Conservation (phyloP, 2,329 filamentous ascomycete genomes). For the Aspergillus oerlinghausenensis region DNA sequence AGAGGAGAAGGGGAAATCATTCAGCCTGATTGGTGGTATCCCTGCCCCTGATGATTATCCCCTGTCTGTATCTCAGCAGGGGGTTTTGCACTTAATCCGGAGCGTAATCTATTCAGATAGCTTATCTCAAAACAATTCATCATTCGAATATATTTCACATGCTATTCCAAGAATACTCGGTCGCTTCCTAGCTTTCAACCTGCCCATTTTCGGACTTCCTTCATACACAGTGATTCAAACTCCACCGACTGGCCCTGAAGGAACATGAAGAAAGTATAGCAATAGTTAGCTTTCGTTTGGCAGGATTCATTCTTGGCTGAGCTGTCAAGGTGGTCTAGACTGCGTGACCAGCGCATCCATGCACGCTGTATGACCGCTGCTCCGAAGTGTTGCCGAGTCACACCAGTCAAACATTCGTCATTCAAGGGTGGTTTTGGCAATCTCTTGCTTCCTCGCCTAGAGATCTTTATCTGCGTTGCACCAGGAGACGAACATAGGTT, state of each 20-base stretch:
- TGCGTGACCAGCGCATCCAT: not conserved
- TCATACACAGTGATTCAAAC: not conserved
- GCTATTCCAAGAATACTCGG: no score
- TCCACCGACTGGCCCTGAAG: not conserved
- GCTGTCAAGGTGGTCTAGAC: no score
- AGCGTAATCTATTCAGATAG: no score
- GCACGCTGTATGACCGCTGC: not conserved
- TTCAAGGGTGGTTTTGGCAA: not conserved
- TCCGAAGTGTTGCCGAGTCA: not conserved
- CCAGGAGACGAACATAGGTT: constrained; percentile 54
- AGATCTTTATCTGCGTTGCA: not conserved
- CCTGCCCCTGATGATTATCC: no score
- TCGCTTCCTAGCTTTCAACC: no score
- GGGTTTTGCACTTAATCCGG: no score
- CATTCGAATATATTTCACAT: not conserved
- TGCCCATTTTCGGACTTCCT: no score
- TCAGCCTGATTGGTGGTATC: not conserved
- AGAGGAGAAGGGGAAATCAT: no score
- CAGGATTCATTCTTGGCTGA: not conserved
- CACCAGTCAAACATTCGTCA: not conserved
- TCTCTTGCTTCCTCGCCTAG: not conserved
- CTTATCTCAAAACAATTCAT: not conserved
- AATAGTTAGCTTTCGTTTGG: not conserved
- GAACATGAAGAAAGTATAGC: not conserved
- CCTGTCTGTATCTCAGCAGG: not conserved